These are phyloP conservation scores for Leptosphaerulina australis DNA, from an alignment of 2,329 filamentous ascomycete genomes.

Conservation along the genomic window DNA sequence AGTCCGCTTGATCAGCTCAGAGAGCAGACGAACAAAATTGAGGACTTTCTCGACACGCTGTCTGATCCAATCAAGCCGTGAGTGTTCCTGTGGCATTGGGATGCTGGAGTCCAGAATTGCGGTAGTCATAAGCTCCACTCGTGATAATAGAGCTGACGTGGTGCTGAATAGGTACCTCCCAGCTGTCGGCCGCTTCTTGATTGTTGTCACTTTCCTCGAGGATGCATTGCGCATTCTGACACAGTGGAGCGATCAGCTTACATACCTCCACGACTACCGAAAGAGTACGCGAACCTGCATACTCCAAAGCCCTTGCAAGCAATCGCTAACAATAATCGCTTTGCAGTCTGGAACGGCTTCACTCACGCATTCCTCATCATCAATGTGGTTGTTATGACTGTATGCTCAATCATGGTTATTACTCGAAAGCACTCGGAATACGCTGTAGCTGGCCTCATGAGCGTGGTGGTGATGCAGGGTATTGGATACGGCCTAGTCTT, in stretches of 20 bases:
- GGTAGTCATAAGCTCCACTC: conserved; percentile 1
- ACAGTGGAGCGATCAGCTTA: conserved; percentile 94
- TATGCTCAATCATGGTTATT: conserved; percentile 86
- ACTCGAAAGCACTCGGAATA: conserved; percentile 90
- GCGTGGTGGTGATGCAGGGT: conserved; percentile 89
- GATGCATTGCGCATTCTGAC: conserved; percentile 95
- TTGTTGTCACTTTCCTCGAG: conserved; percentile 97
- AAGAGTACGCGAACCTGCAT: conserved; percentile 67
- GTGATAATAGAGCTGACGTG: conserved; percentile 30
- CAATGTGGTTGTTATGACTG: conserved; percentile 87
- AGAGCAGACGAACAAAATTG: conserved; percentile 96
- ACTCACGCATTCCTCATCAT: conserved; percentile 90
- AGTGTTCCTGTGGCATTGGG: conserved; percentile 48
- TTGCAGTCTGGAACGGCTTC: conserved; percentile 79
- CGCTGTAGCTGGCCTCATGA: conserved; percentile 87
- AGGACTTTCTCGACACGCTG: conserved; percentile 85
- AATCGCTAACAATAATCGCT: conserved; percentile 28
- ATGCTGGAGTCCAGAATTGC: conserved; percentile 7
- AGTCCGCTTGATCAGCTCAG: conserved; percentile 87
- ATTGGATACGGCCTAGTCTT: conserved; percentile 98
- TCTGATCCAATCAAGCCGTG: conserved; percentile 96
- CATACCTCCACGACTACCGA: conserved; percentile 90
- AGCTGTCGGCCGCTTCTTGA: conserved; percentile 93
- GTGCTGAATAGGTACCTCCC: conserved; percentile 75
- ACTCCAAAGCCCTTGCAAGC: background rate